Conservation (phyloP, 352 stramenopile genomes). For the Globisporangium perplexum region DNA sequence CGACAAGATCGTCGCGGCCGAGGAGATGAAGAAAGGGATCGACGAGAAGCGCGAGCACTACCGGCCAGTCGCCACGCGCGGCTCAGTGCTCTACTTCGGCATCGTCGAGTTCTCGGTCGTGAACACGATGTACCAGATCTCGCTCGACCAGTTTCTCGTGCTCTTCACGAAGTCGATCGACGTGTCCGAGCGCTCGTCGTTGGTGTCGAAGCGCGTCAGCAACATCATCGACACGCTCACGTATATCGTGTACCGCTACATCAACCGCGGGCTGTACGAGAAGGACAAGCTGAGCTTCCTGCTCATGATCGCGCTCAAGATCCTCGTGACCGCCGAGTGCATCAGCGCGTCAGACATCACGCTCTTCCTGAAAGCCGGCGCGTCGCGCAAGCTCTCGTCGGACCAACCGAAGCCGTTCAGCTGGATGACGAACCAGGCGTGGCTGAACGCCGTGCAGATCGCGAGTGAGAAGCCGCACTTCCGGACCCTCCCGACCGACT, state of each 20-base stretch:
- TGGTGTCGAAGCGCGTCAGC: slow-evolving; percentile 81
- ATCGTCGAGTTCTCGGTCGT: slow-evolving; percentile 85
- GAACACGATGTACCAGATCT: slow-evolving; percentile 91
- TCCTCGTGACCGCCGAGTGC: slow-evolving; percentile 62
- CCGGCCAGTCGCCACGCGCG: slow-evolving; percentile 81
- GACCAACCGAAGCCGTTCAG: slow-evolving; percentile 69
- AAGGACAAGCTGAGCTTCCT: slow-evolving; percentile 71
- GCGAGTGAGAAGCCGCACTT: slow-evolving; percentile 60
- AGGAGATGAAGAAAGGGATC: slow-evolving; percentile 85
- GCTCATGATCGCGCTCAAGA: slow-evolving; percentile 65
- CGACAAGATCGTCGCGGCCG: slow-evolving; percentile 85
- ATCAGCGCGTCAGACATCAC: slow-evolving; percentile 51
- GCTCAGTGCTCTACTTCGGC: slow-evolving; percentile 86
- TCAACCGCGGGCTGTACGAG: slow-evolving; percentile 74
- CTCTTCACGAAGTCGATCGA: slow-evolving; percentile 86
- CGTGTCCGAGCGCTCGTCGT: slow-evolving; percentile 61
- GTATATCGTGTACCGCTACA: slow-evolving; percentile 68
- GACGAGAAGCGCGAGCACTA: slow-evolving; percentile 91
- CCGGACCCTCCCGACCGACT: slow-evolving; percentile 48
- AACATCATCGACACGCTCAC: slow-evolving; percentile 88
- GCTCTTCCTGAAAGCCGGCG: slow-evolving; percentile 67
- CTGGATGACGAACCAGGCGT: slow-evolving; percentile 61
- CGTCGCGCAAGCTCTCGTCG: slow-evolving; percentile 46
- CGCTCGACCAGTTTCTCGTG: slow-evolving; percentile 85
- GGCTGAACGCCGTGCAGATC: slow-evolving; percentile 72